Evolutionary conservation across 148 eudicot species (phyloP).

Genomic region (Camellia lanceoleosa): DNA sequence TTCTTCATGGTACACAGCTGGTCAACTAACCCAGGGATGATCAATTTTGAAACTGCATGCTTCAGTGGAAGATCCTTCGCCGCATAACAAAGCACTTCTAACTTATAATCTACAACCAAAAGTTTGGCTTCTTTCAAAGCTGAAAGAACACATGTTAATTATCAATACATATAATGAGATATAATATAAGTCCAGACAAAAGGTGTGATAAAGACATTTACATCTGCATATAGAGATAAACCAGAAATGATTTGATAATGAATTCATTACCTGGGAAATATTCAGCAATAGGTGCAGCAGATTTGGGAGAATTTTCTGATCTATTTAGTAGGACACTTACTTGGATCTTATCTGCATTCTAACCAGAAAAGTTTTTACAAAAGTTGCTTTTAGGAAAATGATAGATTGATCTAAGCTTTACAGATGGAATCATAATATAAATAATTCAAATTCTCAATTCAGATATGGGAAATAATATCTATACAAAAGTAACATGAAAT

Average conservation of each 20-base stretch:
- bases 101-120: constrained; percentile 57
- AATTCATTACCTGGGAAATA: constrained; percentile 69
- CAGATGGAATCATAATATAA: background rate
- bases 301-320: constrained; percentile 45
- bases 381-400: background rate
- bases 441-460: background rate
- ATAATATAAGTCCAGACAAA: background rate
- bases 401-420: background rate
- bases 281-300: constrained; percentile 64
- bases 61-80: constrained; percentile 67
- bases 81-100: constrained; percentile 82
- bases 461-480: background rate
- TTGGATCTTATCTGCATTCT: constrained; percentile 89
- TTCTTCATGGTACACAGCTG: constrained; percentile 69
- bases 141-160: constrained; percentile 29
- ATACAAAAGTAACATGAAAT: constrained; percentile 7
- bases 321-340: constrained; percentile 56
- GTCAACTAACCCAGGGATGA: constrained; percentile 77
- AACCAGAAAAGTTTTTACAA: constrained; percentile 29
- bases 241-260: background rate
- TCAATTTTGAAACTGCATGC: constrained; percentile 57
- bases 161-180: constrained; percentile 6
- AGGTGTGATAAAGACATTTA: constrained; percentile 1
- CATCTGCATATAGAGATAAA: background rate
- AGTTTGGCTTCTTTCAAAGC: constrained; percentile 63